phyloP scores from a whole-genome alignment of 2,329 filamentous ascomycete species.

The Arthrinium puccinioides region DNA sequence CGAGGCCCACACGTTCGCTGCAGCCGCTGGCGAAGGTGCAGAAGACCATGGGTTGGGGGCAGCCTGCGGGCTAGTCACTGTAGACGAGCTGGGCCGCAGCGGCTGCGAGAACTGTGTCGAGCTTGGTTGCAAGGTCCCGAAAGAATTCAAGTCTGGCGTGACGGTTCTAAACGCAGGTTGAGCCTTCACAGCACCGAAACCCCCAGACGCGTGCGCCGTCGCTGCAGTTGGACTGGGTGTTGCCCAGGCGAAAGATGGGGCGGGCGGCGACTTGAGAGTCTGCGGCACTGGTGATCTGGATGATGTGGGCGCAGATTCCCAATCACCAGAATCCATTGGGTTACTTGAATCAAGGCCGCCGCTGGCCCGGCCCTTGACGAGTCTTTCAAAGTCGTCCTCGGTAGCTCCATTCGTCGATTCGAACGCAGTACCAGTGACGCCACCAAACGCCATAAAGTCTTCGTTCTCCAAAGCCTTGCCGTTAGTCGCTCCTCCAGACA shows the following conservation, averaged over 20 bases:
- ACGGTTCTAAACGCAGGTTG: slow-evolving; percentile 45
- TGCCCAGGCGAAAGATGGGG: slow-evolving; percentile 57
- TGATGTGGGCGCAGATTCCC: slow-evolving; percentile 32
- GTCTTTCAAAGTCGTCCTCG: slow-evolving; percentile 75
- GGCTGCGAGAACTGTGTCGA: slow-evolving; percentile 58
- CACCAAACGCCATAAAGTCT: slow-evolving; percentile 66
- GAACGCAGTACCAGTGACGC: slow-evolving; percentile 53
- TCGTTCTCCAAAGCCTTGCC: slow-evolving; percentile 44
- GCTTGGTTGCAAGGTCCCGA: slow-evolving; percentile 49
- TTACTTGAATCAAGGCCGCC: slow-evolving; percentile 23
- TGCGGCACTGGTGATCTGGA: slow-evolving; percentile 24
- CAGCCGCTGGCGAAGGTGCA: slow-evolving; percentile 26
- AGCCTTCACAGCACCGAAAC: slow-evolving; percentile 28
- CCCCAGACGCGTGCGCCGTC: slow-evolving; percentile 18
- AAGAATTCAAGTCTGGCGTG: slow-evolving; percentile 49
- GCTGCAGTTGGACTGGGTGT: slow-evolving; percentile 40
- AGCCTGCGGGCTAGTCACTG: slow-evolving; percentile 19
- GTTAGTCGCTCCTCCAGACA: slow-evolving; percentile 54
- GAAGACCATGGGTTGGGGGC: slow-evolving; percentile 44
- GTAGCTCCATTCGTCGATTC: slow-evolving; percentile 43
- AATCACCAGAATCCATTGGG: slow-evolving; percentile 34
- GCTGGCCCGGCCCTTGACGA: slow-evolving; percentile 70
- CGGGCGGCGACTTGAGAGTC: slow-evolving; percentile 28
- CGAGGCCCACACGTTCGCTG: slow-evolving; percentile 42
- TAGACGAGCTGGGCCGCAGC: slow-evolving; percentile 33